Conservation (phyloP, 2,329 filamentous ascomycete genomes). For the Aaosphaeria arxii region DNA sequence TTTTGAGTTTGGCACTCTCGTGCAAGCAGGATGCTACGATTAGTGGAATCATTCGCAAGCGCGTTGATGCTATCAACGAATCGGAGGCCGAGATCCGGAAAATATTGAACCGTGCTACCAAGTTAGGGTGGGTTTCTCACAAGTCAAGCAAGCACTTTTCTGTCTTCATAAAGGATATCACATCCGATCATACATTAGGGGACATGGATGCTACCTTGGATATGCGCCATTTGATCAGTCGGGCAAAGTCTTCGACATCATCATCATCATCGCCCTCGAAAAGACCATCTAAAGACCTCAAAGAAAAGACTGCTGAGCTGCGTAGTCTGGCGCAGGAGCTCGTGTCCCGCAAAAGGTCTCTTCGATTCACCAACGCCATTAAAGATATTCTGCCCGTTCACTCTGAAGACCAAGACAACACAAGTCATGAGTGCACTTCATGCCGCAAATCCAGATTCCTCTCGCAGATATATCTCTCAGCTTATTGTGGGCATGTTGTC, state of each 20-base stretch:
- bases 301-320: slow-evolving; percentile 12
- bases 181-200: slow-evolving; percentile 15
- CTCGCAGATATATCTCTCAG: slow-evolving; percentile 1
- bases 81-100: slow-evolving; percentile 10
- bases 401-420: neutral
- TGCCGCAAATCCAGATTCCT: neutral
- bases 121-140: slow-evolving; percentile 1
- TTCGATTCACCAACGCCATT: slow-evolving; percentile 20
- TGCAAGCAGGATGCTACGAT: slow-evolving; percentile 15
- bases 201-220: slow-evolving; percentile 12
- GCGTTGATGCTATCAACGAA: slow-evolving; percentile 11
- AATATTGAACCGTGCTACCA: slow-evolving; percentile 15
- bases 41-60: slow-evolving; percentile 9
- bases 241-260: neutral
- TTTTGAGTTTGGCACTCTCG: slow-evolving; percentile 45
- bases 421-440: slow-evolving; percentile 12
- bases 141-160: neutral
- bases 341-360: slow-evolving; percentile 12
- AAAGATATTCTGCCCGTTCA: slow-evolving; percentile 6
- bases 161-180: slow-evolving; percentile 16
- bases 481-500: slow-evolving; percentile 26
- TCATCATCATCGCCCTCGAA: neutral
- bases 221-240: slow-evolving; percentile 4
- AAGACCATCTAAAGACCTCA: neutral
- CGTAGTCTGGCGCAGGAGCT: slow-evolving; percentile 18